Percentiles rank a stretch among this genome's conserved stretches.
Conservation (phyloP, 805 yeast genomes). For the Candida multigemmis region DNA sequence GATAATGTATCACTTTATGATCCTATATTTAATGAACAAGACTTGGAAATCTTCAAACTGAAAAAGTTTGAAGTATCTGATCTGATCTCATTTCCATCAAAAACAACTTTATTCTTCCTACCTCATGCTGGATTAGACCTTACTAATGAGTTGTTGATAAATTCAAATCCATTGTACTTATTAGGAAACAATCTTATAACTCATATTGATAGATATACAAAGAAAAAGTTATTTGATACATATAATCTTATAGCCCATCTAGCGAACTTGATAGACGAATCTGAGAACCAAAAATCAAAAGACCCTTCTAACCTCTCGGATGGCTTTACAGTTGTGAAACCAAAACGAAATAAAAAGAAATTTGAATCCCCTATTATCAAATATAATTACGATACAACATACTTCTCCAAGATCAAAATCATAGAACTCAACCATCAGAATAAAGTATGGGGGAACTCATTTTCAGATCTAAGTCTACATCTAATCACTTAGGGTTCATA, state of each 20-base stretch:
- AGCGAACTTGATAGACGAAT: constrained; percentile 10
- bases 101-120: constrained; percentile 41
- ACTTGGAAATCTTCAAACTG: constrained; percentile 20
- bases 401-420: constrained; percentile 17
- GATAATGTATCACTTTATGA: constrained; percentile 45
- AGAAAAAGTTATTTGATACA: constrained; percentile 27
- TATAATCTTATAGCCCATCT: constrained; percentile 38
- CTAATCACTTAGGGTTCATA: constrained; percentile 1
- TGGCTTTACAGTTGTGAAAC: constrained; percentile 12
- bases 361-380: constrained; percentile 21
- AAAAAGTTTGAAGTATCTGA: constrained; percentile 5
- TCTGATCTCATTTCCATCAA: constrained; percentile 2
- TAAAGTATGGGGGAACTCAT: constrained; percentile 42
- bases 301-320: constrained; percentile 3
- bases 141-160: constrained; percentile 30
- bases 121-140: constrained; percentile 68
- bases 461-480: constrained; percentile 45
- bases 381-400: constrained; percentile 18
- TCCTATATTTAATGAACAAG: constrained; percentile 49
- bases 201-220: constrained; percentile 47
- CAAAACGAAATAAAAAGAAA: constrained; percentile 12
- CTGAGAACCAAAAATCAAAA: constrained; percentile 3
- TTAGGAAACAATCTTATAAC: constrained; percentile 44
- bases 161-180: constrained; percentile 25
- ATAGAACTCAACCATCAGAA: constrained; percentile 11